Conservation (phyloP, 83 land plant genomes). For the Isoetes engelmannii region DNA sequence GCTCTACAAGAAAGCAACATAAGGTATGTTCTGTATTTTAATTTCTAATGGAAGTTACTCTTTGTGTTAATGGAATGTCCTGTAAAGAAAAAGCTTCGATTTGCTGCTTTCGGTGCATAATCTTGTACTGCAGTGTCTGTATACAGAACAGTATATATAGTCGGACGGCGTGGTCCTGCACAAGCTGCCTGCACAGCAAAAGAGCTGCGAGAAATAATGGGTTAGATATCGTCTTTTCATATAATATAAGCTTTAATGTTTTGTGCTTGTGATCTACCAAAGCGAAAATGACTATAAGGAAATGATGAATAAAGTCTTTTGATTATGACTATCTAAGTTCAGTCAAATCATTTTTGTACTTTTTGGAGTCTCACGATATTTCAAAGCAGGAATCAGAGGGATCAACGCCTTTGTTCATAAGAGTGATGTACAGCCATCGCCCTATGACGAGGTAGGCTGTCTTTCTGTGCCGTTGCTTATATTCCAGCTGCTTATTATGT, state of each 20-base stretch:
- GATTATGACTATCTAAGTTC: background rate
- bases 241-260: background rate
- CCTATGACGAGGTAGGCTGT: slow-evolving; percentile 55
- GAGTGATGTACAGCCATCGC: slow-evolving; percentile 49
- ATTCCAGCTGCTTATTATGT: too few species aligned
- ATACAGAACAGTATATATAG: slow-evolving; percentile 77
- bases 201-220: slow-evolving; percentile 89
- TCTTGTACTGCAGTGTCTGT: slow-evolving; percentile 12
- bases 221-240: slow-evolving; percentile 5
- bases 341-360: background rate
- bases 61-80: too few species aligned
- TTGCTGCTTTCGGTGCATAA: background rate
- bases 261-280: background rate
- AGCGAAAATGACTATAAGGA: background rate
- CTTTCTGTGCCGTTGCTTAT: background rate
- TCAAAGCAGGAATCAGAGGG: slow-evolving; percentile 53
- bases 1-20: slow-evolving; percentile 64
- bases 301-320: background rate
- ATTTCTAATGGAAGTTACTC: too few species aligned
- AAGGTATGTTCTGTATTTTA: slow-evolving; percentile 30
- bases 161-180: slow-evolving; percentile 94
- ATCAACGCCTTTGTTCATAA: slow-evolving; percentile 47
- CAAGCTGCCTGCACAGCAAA: slow-evolving; percentile 99
- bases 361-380: slow-evolving; percentile 3
- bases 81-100: too few species aligned